Evolutionary conservation across 805 yeast species (phyloP).

Genomic region (Saccharomycopsis schoenii): DNA sequence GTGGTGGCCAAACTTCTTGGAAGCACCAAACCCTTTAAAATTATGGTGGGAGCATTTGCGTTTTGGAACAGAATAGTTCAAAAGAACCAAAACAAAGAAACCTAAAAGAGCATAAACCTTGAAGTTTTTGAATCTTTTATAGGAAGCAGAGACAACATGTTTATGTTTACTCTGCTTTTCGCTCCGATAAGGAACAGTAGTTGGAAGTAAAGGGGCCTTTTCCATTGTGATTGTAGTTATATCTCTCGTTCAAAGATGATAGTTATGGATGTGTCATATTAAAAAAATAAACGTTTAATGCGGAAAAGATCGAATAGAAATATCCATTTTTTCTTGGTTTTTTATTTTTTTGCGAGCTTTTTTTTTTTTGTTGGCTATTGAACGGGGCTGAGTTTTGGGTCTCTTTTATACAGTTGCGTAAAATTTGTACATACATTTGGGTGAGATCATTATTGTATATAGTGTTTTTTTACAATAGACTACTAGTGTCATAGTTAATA

Average conservation of each 20-base stretch:
- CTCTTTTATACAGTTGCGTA: too few species aligned
- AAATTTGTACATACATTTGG: too few species aligned
- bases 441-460: too few species aligned
- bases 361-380: too few species aligned
- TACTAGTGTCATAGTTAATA: too few species aligned
- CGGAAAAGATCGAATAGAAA: not conserved
- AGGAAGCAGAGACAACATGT: not conserved
- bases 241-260: not conserved
- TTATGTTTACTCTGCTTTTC: not conserved
- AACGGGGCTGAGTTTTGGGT: too few species aligned
- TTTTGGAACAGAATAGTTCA: not conserved
- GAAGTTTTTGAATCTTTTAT: not conserved
- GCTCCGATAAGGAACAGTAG: not conserved
- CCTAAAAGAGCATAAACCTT: not conserved
- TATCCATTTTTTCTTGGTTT: not conserved
- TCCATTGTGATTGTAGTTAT: not conserved
- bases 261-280: not conserved
- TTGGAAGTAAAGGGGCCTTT: not conserved
- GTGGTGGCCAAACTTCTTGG: too few species aligned
- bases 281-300: not conserved
- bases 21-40: too few species aligned
- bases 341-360: too few species aligned
- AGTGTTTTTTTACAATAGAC: too few species aligned
- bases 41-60: not conserved
- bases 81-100: not conserved